Base-by-base conservation (phyloP, 2,329 filamentous ascomycete genomes). In the Cladosporium austrohemisphaericum region DNA sequence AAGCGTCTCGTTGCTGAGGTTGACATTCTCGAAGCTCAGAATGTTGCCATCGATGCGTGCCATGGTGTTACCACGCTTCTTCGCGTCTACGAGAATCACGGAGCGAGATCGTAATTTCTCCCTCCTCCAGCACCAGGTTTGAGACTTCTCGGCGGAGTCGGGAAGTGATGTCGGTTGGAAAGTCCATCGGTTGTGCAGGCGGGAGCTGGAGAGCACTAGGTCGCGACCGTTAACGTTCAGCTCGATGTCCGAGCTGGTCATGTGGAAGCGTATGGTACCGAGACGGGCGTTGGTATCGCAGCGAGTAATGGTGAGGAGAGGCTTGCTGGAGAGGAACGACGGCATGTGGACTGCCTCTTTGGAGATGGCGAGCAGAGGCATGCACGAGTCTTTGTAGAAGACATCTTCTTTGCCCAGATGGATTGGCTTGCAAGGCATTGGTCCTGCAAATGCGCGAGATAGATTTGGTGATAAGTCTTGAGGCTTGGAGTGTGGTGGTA, bases 401-500 rank as follows among this genome's bases (percentile, higher is more conserved):
- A 60, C 43, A 23, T 53, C 54, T 19, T 56, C 47, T 28, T 52
- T 52, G 7, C 51, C 54, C 1, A 61, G 35, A 4, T 48, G 51
- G 9, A 61, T 19, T 3, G 57, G 49, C 25, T 55, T 38, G 16
- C 55, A 52, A 4, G 56, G 52, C 11, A 31, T 28, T 9, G 55
- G 52, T 8, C 37, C 38, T 22, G 25, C 20, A 28, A 53, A 53
- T 7, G 57, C 57, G 20, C 33, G 22, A 26, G 44, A 53, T 43
- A 59, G 55, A 10, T 51, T 49, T 37, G 45, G 52, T 9, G 55
- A 57, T 13, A 59, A 45, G 8, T 51, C 44, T 37, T 58, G 55
- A 10, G 57, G 55, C 37, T 56, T 58, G 1, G 55, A 55, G 32
- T 59, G 56, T 18, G 57, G 55, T 35, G 55, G 57, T 1, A 60